A percentile compares a stretch with the other conserved stretches of the same genome.
These are phyloP conservation scores for Barnettozyma botsteinii DNA, from an alignment of 805 yeast species.

Conservation along the genomic window DNA sequence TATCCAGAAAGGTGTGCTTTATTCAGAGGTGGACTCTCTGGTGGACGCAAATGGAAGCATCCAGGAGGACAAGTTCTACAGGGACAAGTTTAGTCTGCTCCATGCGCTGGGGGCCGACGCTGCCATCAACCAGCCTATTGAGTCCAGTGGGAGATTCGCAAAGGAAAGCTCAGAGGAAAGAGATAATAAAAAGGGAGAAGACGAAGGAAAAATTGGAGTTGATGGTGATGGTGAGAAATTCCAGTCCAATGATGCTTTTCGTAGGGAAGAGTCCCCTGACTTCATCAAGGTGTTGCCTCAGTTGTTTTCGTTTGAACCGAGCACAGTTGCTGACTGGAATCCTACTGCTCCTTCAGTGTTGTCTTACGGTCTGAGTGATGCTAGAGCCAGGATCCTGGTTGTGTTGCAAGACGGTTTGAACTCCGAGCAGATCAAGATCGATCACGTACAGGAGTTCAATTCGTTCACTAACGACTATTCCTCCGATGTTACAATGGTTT, in stretches of 20 bases:
- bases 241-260: too few species aligned
- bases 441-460: conserved; percentile 30
- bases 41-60: conserved; percentile 33
- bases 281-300: conserved; percentile 36
- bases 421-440: conserved; percentile 15
- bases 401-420: conserved; percentile 24
- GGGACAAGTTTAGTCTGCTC: conserved; percentile 42
- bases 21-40: conserved; percentile 61
- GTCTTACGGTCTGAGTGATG: conserved; percentile 50
- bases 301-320: conserved; percentile 33
- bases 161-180: conserved; percentile 19
- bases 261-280: conserved; percentile 18
- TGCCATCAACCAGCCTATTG: conserved; percentile 27
- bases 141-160: conserved; percentile 29
- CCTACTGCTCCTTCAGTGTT: conserved; percentile 40
- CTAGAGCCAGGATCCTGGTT: conserved; percentile 41
- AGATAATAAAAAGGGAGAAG: conserved; percentile 3
- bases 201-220: conserved; percentile 4
- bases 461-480: conserved; percentile 5
- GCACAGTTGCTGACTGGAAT: conserved; percentile 50
- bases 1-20: conserved; percentile 81
- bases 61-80: conserved; percentile 16
- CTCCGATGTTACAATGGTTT: conserved; percentile 29
- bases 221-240: too few species aligned
- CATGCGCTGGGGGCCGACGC: conserved; percentile 45